Conservation (phyloP, 1,284 basidiomycete genomes). For the Mrakiaceae sp. region DNA sequence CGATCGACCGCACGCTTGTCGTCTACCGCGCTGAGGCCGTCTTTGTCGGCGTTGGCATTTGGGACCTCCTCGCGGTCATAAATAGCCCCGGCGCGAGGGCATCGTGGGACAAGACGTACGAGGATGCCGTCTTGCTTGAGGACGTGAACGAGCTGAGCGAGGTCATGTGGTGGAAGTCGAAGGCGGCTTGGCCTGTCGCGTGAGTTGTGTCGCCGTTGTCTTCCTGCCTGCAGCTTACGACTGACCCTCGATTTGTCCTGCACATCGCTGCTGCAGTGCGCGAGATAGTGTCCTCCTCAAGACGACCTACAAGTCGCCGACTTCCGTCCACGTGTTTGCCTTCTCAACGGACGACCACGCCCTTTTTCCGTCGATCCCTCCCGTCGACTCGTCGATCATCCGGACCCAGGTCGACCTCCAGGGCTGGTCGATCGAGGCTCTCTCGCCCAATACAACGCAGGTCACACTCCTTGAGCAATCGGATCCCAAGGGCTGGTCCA, state of each 20-base stretch:
- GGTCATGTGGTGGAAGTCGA: conserved; percentile 79
- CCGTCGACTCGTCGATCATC: conserved; percentile 61
- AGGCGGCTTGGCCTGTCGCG: conserved; percentile 83
- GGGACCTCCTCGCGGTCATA: conserved; percentile 89
- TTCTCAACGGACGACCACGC: conserved; percentile 86
- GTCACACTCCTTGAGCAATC: conserved; percentile 93
- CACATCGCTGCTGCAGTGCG: conserved; percentile 45
- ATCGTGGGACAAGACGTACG: conserved; percentile 84
- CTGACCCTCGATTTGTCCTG: background rate
- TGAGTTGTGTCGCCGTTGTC: conserved; percentile 37
- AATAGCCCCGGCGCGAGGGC: conserved; percentile 67
- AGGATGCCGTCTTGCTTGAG: conserved; percentile 72
- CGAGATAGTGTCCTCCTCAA: conserved; percentile 83
- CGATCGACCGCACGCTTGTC: conserved; percentile 91
- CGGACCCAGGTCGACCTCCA: conserved; percentile 90
- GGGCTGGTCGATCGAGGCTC: conserved; percentile 91
- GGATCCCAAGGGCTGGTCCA: conserved; percentile 94
- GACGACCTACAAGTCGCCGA: conserved; percentile 94
- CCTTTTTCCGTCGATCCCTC: conserved; percentile 69
- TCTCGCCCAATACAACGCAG: conserved; percentile 90
- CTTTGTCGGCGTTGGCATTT: conserved; percentile 89
- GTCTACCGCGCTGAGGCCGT: conserved; percentile 95
- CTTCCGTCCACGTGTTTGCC: conserved; percentile 87
- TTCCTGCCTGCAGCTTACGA: background rate
- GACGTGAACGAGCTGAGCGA: conserved; percentile 87